Conservation (phyloP, 805 yeast genomes). For the Candida easanensis region DNA sequence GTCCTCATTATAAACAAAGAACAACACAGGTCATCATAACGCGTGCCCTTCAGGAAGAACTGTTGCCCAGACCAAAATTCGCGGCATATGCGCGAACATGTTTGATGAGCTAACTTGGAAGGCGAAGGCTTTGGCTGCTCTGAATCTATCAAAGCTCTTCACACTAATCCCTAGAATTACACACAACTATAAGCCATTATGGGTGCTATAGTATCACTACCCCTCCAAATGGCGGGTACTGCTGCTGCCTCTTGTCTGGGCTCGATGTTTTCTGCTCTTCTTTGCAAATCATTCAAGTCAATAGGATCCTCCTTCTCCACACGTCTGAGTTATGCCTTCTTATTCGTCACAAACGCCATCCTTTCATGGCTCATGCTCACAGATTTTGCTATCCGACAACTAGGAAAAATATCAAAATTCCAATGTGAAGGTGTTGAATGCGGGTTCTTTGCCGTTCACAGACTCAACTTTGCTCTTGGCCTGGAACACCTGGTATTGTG, state of each 20-base stretch:
- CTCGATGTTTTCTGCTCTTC: slow-evolving; percentile 72
- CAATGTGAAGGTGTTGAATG: slow-evolving; percentile 83
- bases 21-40: too few species aligned
- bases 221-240: slow-evolving; percentile 58
- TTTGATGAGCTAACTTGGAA: not conserved
- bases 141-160: too few species aligned
- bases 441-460: slow-evolving; percentile 92
- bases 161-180: too few species aligned
- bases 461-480: slow-evolving; percentile 87
- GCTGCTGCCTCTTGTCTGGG: slow-evolving; percentile 76
- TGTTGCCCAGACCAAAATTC: not conserved
- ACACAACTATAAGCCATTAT: slow-evolving; percentile 4
- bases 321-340: slow-evolving; percentile 78
- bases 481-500: slow-evolving; percentile 73
- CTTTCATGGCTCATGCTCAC: slow-evolving; percentile 92
- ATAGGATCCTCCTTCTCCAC: slow-evolving; percentile 73
- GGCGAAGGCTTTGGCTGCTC: not conserved
- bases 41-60: too few species aligned
- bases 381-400: slow-evolving; percentile 69
- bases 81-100: not conserved
- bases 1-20: too few species aligned
- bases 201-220: slow-evolving; percentile 55
- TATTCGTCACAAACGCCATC: slow-evolving; percentile 74
- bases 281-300: slow-evolving; percentile 48
- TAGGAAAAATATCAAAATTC: slow-evolving; percentile 66